Base-by-base conservation (phyloP, 78 protist genomes). In the Bodo saltans region DNA sequence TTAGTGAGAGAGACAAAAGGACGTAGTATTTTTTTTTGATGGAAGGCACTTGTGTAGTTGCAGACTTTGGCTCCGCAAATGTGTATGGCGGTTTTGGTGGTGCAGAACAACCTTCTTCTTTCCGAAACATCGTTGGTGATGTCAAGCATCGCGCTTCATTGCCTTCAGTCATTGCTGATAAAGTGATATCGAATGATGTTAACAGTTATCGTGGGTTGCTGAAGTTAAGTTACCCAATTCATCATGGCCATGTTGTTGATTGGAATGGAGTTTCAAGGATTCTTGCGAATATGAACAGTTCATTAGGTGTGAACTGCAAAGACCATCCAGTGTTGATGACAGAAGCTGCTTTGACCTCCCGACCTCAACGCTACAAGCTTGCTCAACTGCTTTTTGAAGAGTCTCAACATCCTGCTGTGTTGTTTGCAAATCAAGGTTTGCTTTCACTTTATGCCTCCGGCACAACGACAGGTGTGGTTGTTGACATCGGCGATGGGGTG, bases 401-500 rank as follows among this genome's bases (percentile, higher is more conserved):
- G 71, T 95, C 93, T 96, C 91, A 95, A 86, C 76, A 87, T 47
- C 98, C 98, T 40, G 97, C 96, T 69, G 41, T 93, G 80, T 90
- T 88, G 89, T 87, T 95, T 12, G 83, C 87, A 52, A 72, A 88
- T 67, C 94, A 95, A 78, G 96, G 97, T 42, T 98, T 96, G 11
- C 90, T 97, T 4, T 86, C 27, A 90, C 91, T 85, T 26, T 76
- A 76, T 67, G 70, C 81, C 37, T 68, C 81, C 11, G 81, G 81
- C 12, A 39, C 70, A 4, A 60, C 53, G 41, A 37, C 81, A 3
- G 75, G 99, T 71, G 84, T 94, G 53, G 99, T 98, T 37, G 68
- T 98, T 79, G 99, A 98, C 84, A 88, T 95, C 40, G 99, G 99
- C 33, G 98, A 96, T 67, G 99, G 98, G 76, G 97, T 94, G 4